Conservation (phyloP, 257 asterid species). For the Solanum gandarillasii region DNA sequence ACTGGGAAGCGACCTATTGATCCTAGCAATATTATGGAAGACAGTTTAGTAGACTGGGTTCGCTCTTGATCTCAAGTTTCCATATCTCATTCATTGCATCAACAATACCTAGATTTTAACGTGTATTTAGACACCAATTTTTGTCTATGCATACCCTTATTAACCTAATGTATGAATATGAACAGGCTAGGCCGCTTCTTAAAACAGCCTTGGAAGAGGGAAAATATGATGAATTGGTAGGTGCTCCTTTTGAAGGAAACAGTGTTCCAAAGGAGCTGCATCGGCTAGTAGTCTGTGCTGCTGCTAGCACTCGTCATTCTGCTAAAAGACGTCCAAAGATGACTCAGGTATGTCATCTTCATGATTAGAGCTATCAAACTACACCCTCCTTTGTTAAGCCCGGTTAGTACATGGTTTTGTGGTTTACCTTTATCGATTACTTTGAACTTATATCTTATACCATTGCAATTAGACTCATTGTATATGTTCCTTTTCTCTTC, state of each 20-base stretch:
- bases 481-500: not conserved
- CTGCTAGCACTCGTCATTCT: conserved; percentile 78
- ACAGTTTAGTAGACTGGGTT: conserved; percentile 92
- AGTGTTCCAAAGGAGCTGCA: conserved; percentile 37
- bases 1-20: conserved; percentile 82
- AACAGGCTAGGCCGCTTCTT: conserved; percentile 69
- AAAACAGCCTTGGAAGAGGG: conserved; percentile 59
- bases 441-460: not conserved
- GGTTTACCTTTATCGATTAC: not conserved
- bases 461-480: not conserved
- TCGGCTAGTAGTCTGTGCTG: conserved; percentile 57
- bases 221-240: conserved; percentile 40
- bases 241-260: conserved; percentile 55
- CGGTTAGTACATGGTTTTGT: not conserved
- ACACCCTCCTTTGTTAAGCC: not conserved
- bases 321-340: conserved; percentile 87
- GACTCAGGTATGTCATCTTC: conserved; percentile 51
- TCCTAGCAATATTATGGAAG: conserved; percentile 61
- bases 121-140: not conserved
- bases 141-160: not conserved
- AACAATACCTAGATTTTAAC: not conserved
- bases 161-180: not conserved
- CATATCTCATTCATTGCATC: not conserved
- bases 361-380: not conserved
- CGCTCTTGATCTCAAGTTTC: not conserved